phyloP scores from a whole-genome alignment of 2,329 filamentous ascomycete species.

The Sordariomycetes sp. region DNA sequence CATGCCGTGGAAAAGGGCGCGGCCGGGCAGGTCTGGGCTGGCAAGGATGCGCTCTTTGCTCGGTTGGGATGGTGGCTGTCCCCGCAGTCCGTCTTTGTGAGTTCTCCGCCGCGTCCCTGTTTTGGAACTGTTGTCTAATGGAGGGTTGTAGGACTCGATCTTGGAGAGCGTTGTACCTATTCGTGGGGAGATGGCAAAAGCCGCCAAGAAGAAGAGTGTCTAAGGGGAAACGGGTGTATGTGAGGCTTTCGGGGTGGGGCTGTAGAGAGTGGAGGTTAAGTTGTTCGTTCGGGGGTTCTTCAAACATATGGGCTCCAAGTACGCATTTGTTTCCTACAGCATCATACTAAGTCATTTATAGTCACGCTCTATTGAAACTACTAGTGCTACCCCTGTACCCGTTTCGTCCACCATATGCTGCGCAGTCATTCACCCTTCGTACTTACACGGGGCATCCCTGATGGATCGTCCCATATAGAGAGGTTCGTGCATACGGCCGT shows the following conservation, averaged over 20 bases:
- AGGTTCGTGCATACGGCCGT: too few relatives aligned
- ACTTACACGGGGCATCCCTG: too few relatives aligned
- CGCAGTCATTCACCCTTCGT: too few relatives aligned
- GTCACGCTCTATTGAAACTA: too few relatives aligned
- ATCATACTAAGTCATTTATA: too few relatives aligned
- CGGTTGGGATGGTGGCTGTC: slow-evolving; percentile 4
- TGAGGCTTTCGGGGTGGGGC: not conserved
- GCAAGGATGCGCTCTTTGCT: slow-evolving; percentile 8
- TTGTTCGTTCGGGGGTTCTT: not conserved
- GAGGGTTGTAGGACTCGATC: not conserved
- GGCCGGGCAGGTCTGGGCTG: slow-evolving; percentile 11
- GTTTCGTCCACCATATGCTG: too few relatives aligned
- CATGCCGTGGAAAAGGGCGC: slow-evolving; percentile 10
- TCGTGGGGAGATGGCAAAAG: not conserved
- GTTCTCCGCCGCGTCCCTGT: not conserved
- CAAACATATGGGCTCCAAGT: too few relatives aligned
- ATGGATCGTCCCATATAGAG: too few relatives aligned
- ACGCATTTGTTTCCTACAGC: too few relatives aligned
- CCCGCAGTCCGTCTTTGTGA: not conserved
- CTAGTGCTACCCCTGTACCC: too few relatives aligned
- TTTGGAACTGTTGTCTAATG: not conserved
- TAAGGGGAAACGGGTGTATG: not conserved
- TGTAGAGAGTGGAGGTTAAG: not conserved
- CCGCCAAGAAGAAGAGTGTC: not conserved
- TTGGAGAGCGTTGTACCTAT: not conserved